Base-by-base conservation (phyloP, 116 monocot genomes). In the Dioscorea cayenensis region DNA sequence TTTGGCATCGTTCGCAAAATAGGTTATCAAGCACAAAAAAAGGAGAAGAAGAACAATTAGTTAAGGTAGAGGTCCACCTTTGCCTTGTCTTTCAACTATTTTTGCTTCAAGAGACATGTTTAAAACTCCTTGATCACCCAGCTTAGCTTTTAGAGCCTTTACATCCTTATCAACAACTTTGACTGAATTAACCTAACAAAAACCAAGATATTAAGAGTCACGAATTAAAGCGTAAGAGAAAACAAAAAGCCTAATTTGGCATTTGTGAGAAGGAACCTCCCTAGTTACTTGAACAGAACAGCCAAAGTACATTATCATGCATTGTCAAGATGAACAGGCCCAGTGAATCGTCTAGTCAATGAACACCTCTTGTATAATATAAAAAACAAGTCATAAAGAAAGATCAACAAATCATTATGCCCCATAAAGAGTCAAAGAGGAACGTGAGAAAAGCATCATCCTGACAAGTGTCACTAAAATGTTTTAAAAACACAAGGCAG, bases 141-240 rank as follows among this genome's bases (percentile, higher is more conserved):
- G 32, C 74, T 90, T 90, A 36, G 72, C 71, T 79, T 85, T 94
- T 27, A 84, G 78, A 74, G 74, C 67, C 68, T 90, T 94, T 28
- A 90, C 74, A 38, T 90, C 87, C 71, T 90, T 94, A 28, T 90
- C 94, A 13, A 84, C 17, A 66, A 65, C 63, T 90, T 94, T 94
- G 50, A 78, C 71, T 50, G 77, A 69, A 75, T 77, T 76, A 13
- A 83, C 75, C 94, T 94, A 78, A 27, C 28, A 67, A 60, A 76
- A 23, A 72, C 17, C n/a, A 50, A n/a, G 11, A 51, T 17, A 36
- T 19, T 14, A 78, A 70, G 28, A 35, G 32, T 52, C 29, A 66
- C 5, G 19, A 6, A n/a, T 66, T n/a, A 29, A 12, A 29, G 19
- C 14, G 43, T 51, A 36, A 65, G 27, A 20, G 48, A 49, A 63